Evolutionary conservation across 2,329 filamentous ascomycete species (phyloP).

Genomic region (Ophiognomonia clavigignenti-juglandacearum): DNA sequence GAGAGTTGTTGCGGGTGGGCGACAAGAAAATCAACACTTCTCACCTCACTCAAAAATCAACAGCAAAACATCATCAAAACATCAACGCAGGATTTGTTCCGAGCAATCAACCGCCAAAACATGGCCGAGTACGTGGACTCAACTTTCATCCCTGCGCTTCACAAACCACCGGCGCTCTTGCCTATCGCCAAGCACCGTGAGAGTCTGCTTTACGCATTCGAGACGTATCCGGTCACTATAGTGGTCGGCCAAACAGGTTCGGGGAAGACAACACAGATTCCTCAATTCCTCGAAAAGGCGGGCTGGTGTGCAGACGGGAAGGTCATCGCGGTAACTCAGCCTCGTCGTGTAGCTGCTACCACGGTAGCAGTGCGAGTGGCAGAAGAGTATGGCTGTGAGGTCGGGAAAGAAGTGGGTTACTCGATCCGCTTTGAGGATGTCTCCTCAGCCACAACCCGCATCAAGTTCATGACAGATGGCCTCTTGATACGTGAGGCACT

Average conservation of each 20-base stretch:
- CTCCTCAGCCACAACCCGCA: conserved; percentile 76
- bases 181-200: conserved; percentile 83
- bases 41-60: too few species aligned
- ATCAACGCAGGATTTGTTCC: neutral
- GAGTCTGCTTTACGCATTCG: conserved; percentile 77
- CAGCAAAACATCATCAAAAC: too few species aligned
- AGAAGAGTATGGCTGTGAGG: conserved; percentile 77
- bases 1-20: too few species aligned
- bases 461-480: conserved; percentile 95
- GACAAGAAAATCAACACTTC: too few species aligned
- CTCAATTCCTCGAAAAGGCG: conserved; percentile 81
- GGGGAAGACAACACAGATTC: conserved; percentile 93
- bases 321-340: conserved; percentile 86
- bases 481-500: conserved; percentile 86
- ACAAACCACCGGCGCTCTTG: conserved; percentile 78
- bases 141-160: conserved; percentile 71
- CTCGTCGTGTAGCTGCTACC: conserved; percentile 83
- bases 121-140: conserved; percentile 55
- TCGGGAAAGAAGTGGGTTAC: conserved; percentile 90
- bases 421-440: conserved; percentile 91
- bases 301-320: conserved; percentile 87
- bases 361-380: conserved; percentile 86
- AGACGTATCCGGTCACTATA: conserved; percentile 79
- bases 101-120: neutral
- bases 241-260: conserved; percentile 92